phyloP scores from a whole-genome alignment of 2,329 filamentous ascomycete species.

The Trichoderma sp. region DNA sequence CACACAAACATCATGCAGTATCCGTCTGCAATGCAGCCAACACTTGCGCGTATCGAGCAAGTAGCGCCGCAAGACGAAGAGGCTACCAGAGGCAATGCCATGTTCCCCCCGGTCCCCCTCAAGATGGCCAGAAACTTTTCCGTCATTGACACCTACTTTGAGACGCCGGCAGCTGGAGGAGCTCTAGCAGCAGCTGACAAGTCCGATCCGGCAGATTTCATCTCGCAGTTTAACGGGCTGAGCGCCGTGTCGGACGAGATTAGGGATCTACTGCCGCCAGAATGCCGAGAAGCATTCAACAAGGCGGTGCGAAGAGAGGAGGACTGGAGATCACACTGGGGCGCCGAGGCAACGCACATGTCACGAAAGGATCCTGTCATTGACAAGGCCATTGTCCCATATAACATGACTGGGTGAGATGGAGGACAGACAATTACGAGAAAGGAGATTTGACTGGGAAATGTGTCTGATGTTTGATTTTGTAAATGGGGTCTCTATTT shows the following conservation, averaged over 20 bases:
- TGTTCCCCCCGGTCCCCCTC: conserved; percentile 48
- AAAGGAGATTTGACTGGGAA: background rate
- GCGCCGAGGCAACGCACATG: conserved; percentile 59
- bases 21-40: conserved; percentile 84
- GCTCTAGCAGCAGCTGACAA: conserved; percentile 44
- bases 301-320: conserved; percentile 61
- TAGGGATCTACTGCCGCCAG: conserved; percentile 60
- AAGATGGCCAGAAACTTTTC: conserved; percentile 55
- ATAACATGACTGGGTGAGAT: conserved; percentile 42
- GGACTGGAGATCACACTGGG: conserved; percentile 73
- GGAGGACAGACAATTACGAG: background rate
- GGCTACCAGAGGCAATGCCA: conserved; percentile 30
- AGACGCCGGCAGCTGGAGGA: conserved; percentile 48
- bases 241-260: conserved; percentile 63
- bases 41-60: conserved; percentile 77
- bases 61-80: conserved; percentile 47
- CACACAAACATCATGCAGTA: conserved; percentile 92
- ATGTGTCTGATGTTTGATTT: background rate
- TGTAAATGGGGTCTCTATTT: background rate
- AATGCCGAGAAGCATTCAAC: conserved; percentile 71
- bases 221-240: conserved; percentile 58
- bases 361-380: conserved; percentile 53
- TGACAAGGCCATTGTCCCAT: conserved; percentile 63
- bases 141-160: conserved; percentile 53
- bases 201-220: conserved; percentile 44